A percentile compares a stretch with the other conserved stretches of the same genome.
phyloP scores from a whole-genome alignment of 768 basidiomycete genomes.

The Coprinopsis strossmayeri region DNA sequence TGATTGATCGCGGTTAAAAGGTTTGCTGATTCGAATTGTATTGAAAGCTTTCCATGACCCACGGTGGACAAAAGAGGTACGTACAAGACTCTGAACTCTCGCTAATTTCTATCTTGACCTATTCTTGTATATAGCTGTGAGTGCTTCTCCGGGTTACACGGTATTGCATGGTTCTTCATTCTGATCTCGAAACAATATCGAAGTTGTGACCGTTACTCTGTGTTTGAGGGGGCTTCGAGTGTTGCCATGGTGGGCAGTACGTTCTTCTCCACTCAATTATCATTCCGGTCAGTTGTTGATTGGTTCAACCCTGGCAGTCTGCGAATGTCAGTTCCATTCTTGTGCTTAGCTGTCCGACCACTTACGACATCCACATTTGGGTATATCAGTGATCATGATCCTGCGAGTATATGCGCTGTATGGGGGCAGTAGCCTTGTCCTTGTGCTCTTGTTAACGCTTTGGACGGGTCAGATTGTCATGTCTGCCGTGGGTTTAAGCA shows the following conservation, averaged over 20 bases:
- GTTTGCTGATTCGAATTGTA: background rate
- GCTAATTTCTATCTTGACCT: background rate
- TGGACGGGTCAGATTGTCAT: constrained; percentile 20
- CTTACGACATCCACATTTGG: background rate
- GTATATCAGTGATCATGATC: constrained; percentile 23
- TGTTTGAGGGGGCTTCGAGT: constrained; percentile 24
- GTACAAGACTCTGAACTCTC: background rate
- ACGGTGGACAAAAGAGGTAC: constrained; percentile 16
- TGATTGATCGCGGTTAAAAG: background rate
- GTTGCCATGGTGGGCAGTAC: constrained; percentile 18
- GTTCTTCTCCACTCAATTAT: constrained; percentile 1
- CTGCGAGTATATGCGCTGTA: constrained; percentile 25
- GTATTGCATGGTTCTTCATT: too few relatives aligned
- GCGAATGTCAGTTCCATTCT: constrained; percentile 14
- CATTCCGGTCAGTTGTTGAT: background rate
- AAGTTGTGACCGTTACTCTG: constrained; percentile 20
- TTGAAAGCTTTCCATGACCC: constrained; percentile 19
- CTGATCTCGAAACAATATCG: background rate
- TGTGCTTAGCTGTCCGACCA: background rate
- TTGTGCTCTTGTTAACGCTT: constrained; percentile 16
- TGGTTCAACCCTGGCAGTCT: constrained; percentile 11
- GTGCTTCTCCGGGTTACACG: too few relatives aligned
- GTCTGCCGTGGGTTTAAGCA: constrained; percentile 17
- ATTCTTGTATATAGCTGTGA: background rate
- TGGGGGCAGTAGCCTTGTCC: constrained; percentile 13